Percentiles rank a stretch among this genome's conserved stretches.
These are phyloP conservation scores for Aquanectria penicillioides DNA, from an alignment of 2,329 filamentous ascomycete genomes.

Conservation along the genomic window DNA sequence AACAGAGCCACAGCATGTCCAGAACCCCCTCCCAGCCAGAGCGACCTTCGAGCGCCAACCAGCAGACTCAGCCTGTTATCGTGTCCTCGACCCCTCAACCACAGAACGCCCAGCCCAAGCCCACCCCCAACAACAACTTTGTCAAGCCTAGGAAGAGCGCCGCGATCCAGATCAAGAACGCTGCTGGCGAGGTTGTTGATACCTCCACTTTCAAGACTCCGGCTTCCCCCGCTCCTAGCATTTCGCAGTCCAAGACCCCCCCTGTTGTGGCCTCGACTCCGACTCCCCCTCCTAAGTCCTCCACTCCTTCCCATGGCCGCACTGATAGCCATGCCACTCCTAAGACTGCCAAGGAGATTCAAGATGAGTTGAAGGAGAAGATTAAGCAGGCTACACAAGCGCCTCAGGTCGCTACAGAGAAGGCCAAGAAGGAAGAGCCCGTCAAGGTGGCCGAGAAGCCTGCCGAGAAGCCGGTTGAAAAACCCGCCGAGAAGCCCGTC, in stretches of 20 bases:
- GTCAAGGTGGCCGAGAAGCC: conserved; percentile 32
- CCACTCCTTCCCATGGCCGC: conserved; percentile 74
- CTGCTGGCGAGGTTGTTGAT: conserved; percentile 80
- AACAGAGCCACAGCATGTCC: conserved; percentile 78
- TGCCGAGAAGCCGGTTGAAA: conserved; percentile 45
- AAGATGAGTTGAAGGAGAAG: conserved; percentile 83
- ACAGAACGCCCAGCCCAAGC: conserved; percentile 68
- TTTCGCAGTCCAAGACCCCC: conserved; percentile 70
- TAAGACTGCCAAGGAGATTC: conserved; percentile 84
- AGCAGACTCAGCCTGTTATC: conserved; percentile 64
- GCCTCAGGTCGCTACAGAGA: conserved; percentile 45
- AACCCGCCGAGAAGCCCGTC: conserved; percentile 26
- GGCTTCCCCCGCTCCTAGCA: conserved; percentile 64
- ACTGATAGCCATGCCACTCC: conserved; percentile 73
- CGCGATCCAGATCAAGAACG: conserved; percentile 85
- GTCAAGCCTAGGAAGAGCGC: conserved; percentile 73
- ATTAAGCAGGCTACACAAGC: conserved; percentile 70
- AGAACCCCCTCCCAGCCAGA: conserved; percentile 84
- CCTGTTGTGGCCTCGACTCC: conserved; percentile 78
- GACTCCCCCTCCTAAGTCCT: conserved; percentile 82
- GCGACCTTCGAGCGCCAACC: conserved; percentile 73
- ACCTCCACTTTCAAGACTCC: conserved; percentile 69
- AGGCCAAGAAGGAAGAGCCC: conserved; percentile 43
- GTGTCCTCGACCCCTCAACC: conserved; percentile 72
- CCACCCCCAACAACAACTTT: conserved; percentile 55